Conservation (phyloP, 768 basidiomycete genomes). For the Amanita rubescens region DNA sequence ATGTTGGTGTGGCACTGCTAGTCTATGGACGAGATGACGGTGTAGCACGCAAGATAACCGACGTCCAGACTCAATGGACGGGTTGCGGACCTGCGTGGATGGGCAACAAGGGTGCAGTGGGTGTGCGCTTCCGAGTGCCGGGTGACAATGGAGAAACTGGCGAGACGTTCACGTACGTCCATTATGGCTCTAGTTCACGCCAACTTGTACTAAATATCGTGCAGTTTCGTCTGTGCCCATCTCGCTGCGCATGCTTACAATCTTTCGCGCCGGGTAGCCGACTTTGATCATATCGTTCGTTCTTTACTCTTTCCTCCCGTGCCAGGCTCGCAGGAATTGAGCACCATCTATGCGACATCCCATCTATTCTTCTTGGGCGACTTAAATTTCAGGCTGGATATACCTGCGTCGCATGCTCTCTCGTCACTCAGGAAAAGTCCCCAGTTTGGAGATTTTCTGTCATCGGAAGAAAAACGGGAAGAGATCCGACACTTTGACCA, state of each 20-base stretch:
- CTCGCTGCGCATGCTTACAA: slow-evolving; percentile 75
- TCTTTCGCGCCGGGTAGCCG: slow-evolving; percentile 56
- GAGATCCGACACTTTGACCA: slow-evolving; percentile 69
- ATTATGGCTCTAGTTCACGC: neutral
- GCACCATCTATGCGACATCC: slow-evolving; percentile 76
- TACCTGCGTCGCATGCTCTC: slow-evolving; percentile 49
- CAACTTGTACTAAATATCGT: slow-evolving; percentile 3
- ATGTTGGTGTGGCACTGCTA: slow-evolving; percentile 83
- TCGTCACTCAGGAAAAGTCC: slow-evolving; percentile 21
- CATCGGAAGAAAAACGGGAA: slow-evolving; percentile 46
- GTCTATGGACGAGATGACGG: slow-evolving; percentile 77
- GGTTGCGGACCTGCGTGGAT: slow-evolving; percentile 67
- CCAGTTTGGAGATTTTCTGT: slow-evolving; percentile 36
- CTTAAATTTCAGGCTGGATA: slow-evolving; percentile 81
- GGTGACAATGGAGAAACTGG: slow-evolving; percentile 46
- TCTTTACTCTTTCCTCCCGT: slow-evolving; percentile 70
- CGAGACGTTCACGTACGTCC: slow-evolving; percentile 78
- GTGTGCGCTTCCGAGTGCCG: slow-evolving; percentile 72
- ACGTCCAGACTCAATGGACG: slow-evolving; percentile 71
- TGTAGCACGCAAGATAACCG: slow-evolving; percentile 48
- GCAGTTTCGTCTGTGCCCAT: slow-evolving; percentile 88
- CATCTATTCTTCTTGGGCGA: slow-evolving; percentile 94
- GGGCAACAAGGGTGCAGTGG: slow-evolving; percentile 96
- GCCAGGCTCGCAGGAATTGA: slow-evolving; percentile 28
- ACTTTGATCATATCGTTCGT: slow-evolving; percentile 77